phyloP scores from a whole-genome alignment of 192 early-diverging fungal species.

The Mortierella alpina region DNA sequence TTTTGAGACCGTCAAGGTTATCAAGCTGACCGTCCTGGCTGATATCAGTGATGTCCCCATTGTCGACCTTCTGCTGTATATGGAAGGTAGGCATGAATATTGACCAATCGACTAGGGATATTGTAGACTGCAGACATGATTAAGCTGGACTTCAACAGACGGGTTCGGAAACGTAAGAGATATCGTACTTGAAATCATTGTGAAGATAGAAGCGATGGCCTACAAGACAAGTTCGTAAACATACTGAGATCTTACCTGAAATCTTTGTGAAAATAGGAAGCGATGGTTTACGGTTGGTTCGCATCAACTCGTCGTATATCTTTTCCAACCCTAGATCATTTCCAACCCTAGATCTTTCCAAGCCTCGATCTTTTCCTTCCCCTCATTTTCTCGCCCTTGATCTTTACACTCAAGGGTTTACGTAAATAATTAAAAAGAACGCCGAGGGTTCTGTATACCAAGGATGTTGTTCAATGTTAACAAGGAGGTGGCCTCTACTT shows the following conservation, averaged over 20 bases:
- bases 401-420: too few species aligned
- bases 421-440: too few species aligned
- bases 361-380: neutral
- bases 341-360: neutral
- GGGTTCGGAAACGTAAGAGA: neutral
- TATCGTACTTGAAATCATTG: neutral
- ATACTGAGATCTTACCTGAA: neutral
- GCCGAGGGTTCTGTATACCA: too few species aligned
- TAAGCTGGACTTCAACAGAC: too few species aligned
- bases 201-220: too few species aligned
- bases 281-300: neutral
- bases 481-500: too few species aligned
- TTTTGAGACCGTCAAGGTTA: conserved; percentile 3
- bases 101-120: conserved; percentile 2
- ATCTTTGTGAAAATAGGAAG: conserved; percentile 7
- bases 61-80: neutral
- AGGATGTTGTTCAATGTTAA: too few species aligned
- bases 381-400: neutral
- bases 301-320: neutral
- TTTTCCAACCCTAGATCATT: neutral
- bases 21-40: conserved; percentile 5
- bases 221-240: too few species aligned
- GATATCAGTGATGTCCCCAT: conserved; percentile 5
- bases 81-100: conserved; percentile 1
- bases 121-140: neutral